Conservation (phyloP, 139 green algal species). For the Picochlorum sp. region DNA sequence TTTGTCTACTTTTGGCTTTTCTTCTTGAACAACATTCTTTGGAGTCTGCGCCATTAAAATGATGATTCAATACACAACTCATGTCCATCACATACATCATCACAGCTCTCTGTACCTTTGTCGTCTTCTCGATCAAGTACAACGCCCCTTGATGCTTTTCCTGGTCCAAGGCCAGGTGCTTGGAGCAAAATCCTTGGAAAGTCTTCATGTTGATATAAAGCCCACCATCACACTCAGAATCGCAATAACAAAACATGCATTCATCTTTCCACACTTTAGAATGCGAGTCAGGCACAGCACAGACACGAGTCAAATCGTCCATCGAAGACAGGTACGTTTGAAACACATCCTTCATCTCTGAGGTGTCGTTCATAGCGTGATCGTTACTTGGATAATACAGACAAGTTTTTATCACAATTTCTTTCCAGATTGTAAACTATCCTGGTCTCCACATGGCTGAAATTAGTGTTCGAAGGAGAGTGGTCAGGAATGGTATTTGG, state of each 20-base stretch:
- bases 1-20: constrained; percentile 31
- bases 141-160: constrained; percentile 50
- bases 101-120: constrained; percentile 31
- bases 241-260: constrained; percentile 84
- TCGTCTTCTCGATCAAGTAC: constrained; percentile 74
- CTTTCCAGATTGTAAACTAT: too few species aligned
- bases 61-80: too few species aligned
- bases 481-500: too few species aligned
- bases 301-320: background rate
- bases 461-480: too few species aligned
- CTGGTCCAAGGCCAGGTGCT: constrained; percentile 67
- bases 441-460: too few species aligned
- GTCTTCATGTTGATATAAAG: constrained; percentile 88
- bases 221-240: constrained; percentile 54
- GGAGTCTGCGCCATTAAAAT: background rate
- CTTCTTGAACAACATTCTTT: constrained; percentile 3
- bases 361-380: too few species aligned
- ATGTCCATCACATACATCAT: background rate
- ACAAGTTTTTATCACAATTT: too few species aligned
- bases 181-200: constrained; percentile 57
- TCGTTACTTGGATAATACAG: too few species aligned
- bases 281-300: constrained; percentile 13
- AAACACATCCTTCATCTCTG: background rate
- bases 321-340: background rate
- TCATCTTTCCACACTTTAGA: constrained; percentile 88